These are phyloP conservation scores for Kitagawia praeruptora DNA, from an alignment of 129 eudicot species.

Conservation along the genomic window DNA sequence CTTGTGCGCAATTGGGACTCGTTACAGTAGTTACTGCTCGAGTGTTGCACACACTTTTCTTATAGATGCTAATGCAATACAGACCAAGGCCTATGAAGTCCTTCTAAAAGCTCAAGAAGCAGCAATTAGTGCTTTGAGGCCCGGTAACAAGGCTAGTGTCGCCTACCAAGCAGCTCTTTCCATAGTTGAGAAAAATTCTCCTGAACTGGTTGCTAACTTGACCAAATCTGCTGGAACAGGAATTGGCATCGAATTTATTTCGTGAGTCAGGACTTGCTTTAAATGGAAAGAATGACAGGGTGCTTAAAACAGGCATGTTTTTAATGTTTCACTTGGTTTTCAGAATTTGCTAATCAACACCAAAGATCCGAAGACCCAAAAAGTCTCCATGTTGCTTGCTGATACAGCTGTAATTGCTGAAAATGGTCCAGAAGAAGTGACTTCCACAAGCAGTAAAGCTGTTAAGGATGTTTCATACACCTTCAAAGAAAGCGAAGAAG, in stretches of 20 bases:
- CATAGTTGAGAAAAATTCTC: conserved; percentile 45
- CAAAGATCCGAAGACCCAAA: conserved; percentile 38
- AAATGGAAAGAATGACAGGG: conserved; percentile 38
- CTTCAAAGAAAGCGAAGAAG: conserved; percentile 43
- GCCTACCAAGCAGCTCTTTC: conserved; percentile 45
- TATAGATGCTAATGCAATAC: conserved; percentile 38
- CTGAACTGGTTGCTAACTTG: conserved; percentile 39
- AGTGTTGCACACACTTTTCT: conserved; percentile 43
- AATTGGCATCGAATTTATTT: conserved; percentile 52
- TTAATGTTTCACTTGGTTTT: conserved; percentile 46
- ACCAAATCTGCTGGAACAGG: conserved; percentile 69
- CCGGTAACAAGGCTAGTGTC: conserved; percentile 32
- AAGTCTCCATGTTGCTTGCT: conserved; percentile 38
- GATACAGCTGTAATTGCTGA: conserved; percentile 36
- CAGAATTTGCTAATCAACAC: conserved; percentile 34
- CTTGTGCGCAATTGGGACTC: conserved; percentile 48
- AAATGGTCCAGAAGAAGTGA: conserved; percentile 30
- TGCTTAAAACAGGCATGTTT: conserved; percentile 47
- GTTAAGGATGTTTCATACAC: conserved; percentile 45
- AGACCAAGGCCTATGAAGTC: conserved; percentile 52
- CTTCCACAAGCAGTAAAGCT: conserved; percentile 31
- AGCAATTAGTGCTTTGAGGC: conserved; percentile 36
- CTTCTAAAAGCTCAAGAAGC: conserved; percentile 54
- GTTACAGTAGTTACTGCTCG: conserved; percentile 49
- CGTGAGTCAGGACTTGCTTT: conserved; percentile 42